A percentile compares a stretch with the other conserved stretches of the same genome.
Evolutionary conservation across 2,329 filamentous ascomycete species (phyloP).

Genomic region (Beauveria sp.): DNA sequence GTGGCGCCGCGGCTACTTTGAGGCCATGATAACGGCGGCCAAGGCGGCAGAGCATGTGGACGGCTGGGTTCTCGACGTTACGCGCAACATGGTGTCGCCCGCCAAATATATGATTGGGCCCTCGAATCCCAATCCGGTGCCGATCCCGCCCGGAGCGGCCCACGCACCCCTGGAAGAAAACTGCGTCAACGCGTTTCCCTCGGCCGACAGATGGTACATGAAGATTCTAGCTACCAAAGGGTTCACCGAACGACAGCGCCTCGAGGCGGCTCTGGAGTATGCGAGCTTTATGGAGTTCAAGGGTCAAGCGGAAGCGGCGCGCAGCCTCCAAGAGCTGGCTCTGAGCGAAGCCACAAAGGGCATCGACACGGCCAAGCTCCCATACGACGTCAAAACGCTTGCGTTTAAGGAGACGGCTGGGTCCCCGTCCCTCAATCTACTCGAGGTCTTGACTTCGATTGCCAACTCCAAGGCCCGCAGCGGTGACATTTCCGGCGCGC

Average conservation of each 20-base stretch:
- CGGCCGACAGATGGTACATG: slow-evolving; percentile 72
- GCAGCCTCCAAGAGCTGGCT: slow-evolving; percentile 67
- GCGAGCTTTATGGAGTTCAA: slow-evolving; percentile 82
- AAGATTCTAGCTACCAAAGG: slow-evolving; percentile 75
- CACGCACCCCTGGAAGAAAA: slow-evolving; percentile 70
- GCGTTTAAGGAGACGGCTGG: slow-evolving; percentile 53
- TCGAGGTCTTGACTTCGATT: slow-evolving; percentile 67
- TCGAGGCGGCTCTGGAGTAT: slow-evolving; percentile 76
- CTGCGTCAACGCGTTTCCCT: slow-evolving; percentile 59
- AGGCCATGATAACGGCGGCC: slow-evolving; percentile 70
- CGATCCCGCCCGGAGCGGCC: slow-evolving; percentile 57
- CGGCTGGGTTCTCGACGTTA: slow-evolving; percentile 66
- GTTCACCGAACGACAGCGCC: slow-evolving; percentile 67
- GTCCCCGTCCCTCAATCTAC: slow-evolving; percentile 62
- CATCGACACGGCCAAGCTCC: slow-evolving; percentile 31
- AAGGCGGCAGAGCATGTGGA: slow-evolving; percentile 74
- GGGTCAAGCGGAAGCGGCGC: slow-evolving; percentile 53
- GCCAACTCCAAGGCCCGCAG: slow-evolving; percentile 65
- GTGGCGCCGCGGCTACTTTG: slow-evolving; percentile 81
- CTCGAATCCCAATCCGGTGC: slow-evolving; percentile 72
- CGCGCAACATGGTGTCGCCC: slow-evolving; percentile 59
- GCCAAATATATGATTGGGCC: slow-evolving; percentile 70
- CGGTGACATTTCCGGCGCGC: slow-evolving; percentile 58
- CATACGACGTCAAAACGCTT: slow-evolving; percentile 54
- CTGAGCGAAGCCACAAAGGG: slow-evolving; percentile 63